Evolutionary conservation across 805 yeast species (phyloP).

Genomic region (Brettanomyces custersianus): DNA sequence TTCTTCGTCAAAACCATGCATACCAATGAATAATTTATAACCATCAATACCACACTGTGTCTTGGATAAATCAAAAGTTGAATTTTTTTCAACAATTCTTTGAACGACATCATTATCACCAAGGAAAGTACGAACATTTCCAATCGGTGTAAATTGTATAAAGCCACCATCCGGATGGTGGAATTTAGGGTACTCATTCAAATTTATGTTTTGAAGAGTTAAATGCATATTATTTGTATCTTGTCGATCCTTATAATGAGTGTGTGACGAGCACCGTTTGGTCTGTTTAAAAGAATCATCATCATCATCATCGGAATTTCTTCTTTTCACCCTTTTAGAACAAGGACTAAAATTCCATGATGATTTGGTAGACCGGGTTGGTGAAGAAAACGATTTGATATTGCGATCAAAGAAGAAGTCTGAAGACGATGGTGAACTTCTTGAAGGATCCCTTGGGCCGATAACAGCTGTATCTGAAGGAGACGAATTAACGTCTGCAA

Average conservation of each 20-base stretch:
- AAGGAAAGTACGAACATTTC: slow-evolving; percentile 39
- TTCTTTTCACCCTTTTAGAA: slow-evolving; percentile 21
- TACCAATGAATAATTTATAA: slow-evolving; percentile 23
- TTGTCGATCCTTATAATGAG: background rate
- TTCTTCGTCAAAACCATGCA: slow-evolving; percentile 8
- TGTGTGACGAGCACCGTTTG: too few species aligned
- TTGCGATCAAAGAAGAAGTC: background rate
- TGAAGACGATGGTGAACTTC: background rate
- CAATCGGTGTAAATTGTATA: slow-evolving; percentile 55
- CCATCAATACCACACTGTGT: slow-evolving; percentile 28
- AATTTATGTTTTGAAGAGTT: slow-evolving; percentile 21
- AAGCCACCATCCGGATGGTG: slow-evolving; percentile 56
- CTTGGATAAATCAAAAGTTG: slow-evolving; percentile 25
- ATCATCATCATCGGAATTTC: slow-evolving; percentile 26
- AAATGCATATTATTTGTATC: slow-evolving; percentile 5
- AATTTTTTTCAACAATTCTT: slow-evolving; percentile 39
- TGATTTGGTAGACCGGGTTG: slow-evolving; percentile 6
- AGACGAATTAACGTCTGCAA: background rate
- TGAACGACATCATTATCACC: slow-evolving; percentile 36
- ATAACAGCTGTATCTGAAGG: slow-evolving; percentile 2
- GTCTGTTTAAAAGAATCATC: slow-evolving; percentile 24
- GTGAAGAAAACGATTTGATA: background rate
- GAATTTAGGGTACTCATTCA: slow-evolving; percentile 45
- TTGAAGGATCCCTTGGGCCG: background rate
- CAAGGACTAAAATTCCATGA: too few species aligned